phyloP scores from a whole-genome alignment of 140 eudicot genomes.

The Bidens hawaiensis region DNA sequence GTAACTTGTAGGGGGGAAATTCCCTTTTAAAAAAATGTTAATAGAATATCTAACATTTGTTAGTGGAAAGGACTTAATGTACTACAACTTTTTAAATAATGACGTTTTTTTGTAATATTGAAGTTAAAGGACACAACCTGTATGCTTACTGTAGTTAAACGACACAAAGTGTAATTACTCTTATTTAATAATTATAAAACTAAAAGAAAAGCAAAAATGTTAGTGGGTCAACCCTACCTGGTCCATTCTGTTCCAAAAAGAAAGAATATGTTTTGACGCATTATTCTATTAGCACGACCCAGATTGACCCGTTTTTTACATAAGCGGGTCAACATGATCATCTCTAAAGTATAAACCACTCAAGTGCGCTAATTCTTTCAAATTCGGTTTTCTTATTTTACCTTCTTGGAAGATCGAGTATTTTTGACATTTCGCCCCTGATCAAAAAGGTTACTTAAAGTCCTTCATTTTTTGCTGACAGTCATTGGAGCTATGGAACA shows the following conservation, averaged over 20 bases:
- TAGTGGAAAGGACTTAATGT: too few relatives aligned
- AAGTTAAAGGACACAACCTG: too few relatives aligned
- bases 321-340: neutral
- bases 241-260: neutral
- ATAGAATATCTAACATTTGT: too few relatives aligned
- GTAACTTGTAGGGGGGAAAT: too few relatives aligned
- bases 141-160: too few relatives aligned
- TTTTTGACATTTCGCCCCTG: neutral
- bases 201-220: neutral
- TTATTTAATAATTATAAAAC: too few relatives aligned
- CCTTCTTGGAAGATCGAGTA: too few relatives aligned
- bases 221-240: neutral
- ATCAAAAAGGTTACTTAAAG: neutral
- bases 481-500: conserved; percentile 98
- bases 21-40: too few relatives aligned
- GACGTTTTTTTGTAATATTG: too few relatives aligned
- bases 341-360: neutral
- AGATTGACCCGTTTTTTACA: neutral
- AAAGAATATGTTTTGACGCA: neutral
- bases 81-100: too few relatives aligned
- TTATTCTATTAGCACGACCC: neutral
- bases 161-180: too few relatives aligned
- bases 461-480: conserved; percentile 2
- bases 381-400: neutral
- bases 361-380: neutral